Evolutionary conservation across 2,329 filamentous ascomycete species (phyloP), one percentile per base, ranked within the genome.

Genomic region (Cytospora paraplurivora): DNA sequence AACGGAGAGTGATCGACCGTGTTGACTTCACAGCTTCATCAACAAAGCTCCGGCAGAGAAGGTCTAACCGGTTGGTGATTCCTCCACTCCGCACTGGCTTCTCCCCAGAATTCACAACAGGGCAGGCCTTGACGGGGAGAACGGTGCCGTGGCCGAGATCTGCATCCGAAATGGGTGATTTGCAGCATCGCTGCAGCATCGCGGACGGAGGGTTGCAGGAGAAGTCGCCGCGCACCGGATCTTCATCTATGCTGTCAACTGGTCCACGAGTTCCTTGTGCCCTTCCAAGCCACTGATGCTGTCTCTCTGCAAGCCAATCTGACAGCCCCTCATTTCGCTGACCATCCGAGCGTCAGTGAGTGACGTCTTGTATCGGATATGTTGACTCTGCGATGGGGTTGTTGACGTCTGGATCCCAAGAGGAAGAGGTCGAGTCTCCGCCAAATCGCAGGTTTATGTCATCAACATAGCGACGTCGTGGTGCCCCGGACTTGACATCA

Each of bases 91-190:
- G 37, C 32, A 37, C 27, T 47, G n/a, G 44, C n/a, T 19, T 47
- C 44, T 47, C n/a, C 8, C 12, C 1, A 21, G 27, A 4, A 27
- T 27, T 27, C 27, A 27, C 27, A 19, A 47, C 44, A 47, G 11
- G 34, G 58, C 51, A 61, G 51, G 58, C 35, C 50, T 54, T 37
- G 19, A 49, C 38, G 38, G 49, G 34, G n/a, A 38, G 15, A 7
- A 21, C 47, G 21, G 17, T 17, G 19, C 38, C 51, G 53, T 44
- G 59, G 59, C 33, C 37, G 19, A 37, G 58, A 49, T 34, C 51
- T 61, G 38, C 59, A 55, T 8, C 44, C 44, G 21, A 19, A 47
- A 21, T 27, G 41, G 51, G 50, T 19, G 35, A 19, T 35, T 32
- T 10, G 37, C 49, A 33, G 21, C 49, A 1, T 35, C n/a, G 38